Conservation (phyloP, 179 eudicot genomes). For the Beta corolliflora region DNA sequence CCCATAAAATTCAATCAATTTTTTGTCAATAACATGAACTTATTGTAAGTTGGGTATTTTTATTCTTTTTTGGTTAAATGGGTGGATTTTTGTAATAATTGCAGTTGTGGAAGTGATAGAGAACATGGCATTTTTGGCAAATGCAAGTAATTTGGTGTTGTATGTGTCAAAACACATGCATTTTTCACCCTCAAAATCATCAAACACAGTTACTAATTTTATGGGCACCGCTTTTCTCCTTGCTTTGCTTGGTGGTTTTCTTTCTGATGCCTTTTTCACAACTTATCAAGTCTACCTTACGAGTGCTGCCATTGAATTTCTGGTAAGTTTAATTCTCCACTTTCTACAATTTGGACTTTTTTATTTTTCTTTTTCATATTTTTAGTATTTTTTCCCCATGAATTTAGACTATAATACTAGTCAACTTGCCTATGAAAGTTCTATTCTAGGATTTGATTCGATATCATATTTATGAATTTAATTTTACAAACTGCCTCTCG, state of each 20-base stretch:
- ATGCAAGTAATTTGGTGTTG: slow-evolving; percentile 87
- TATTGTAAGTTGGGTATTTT: too few species aligned
- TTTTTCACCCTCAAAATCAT: slow-evolving; percentile 62
- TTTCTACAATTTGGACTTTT: neutral
- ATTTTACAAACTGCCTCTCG: neutral
- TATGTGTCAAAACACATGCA: slow-evolving; percentile 71
- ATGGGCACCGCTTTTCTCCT: slow-evolving; percentile 96
- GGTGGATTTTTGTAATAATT: neutral
- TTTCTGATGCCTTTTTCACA: slow-evolving; percentile 80
- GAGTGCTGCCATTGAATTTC: slow-evolving; percentile 59
- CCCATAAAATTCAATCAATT: too few species aligned
- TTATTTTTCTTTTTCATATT: neutral
- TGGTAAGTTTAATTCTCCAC: slow-evolving; percentile 40
- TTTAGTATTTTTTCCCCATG: neutral
- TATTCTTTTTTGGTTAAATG: neutral
- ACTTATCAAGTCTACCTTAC: slow-evolving; percentile 58
- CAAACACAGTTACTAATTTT: slow-evolving; percentile 81
- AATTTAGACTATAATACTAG: neutral
- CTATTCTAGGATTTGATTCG: neutral
- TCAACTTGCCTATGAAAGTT: neutral
- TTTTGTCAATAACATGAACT: too few species aligned
- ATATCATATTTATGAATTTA: neutral
- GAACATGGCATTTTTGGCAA: slow-evolving; percentile 87
- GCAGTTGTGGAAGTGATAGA: slow-evolving; percentile 86
- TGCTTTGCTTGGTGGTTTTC: slow-evolving; percentile 84